These are phyloP conservation scores for Zymoseptoria pseudotritici DNA, from an alignment of 2,329 filamentous ascomycete genomes.

Conservation along the genomic window DNA sequence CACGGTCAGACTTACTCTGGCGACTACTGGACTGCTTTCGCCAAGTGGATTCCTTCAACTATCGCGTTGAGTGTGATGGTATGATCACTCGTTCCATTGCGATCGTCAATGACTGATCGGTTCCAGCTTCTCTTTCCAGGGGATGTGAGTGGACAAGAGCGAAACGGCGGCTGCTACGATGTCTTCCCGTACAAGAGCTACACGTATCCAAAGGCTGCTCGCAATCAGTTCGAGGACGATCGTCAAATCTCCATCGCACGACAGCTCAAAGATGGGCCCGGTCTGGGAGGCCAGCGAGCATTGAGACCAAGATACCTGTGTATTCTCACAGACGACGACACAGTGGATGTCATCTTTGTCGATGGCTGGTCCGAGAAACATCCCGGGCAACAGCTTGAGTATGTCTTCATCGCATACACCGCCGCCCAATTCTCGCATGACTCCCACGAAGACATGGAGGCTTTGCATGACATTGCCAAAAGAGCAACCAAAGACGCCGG, in stretches of 20 bases:
- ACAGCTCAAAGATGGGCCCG: neutral
- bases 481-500: constrained; percentile 26
- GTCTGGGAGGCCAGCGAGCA: constrained; percentile 1
- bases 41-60: constrained; percentile 4
- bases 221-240: constrained; percentile 3
- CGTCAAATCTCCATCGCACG: neutral
- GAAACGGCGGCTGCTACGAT: constrained; percentile 4
- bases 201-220: constrained; percentile 3
- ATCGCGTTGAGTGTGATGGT: constrained; percentile 3
- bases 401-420: constrained; percentile 7
- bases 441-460: constrained; percentile 2
- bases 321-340: constrained; percentile 3
- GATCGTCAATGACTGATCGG: neutral
- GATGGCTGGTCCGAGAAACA: neutral
- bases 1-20: neutral
- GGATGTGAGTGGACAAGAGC: constrained; percentile 3
- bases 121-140: constrained; percentile 1
- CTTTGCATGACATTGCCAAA: constrained; percentile 28
- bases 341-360: neutral
- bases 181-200: constrained; percentile 7
- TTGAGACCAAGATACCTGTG: constrained; percentile 3
- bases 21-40: constrained; percentile 3
- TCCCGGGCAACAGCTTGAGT: constrained; percentile 2
- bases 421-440: constrained; percentile 4
- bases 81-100: neutral